These are phyloP conservation scores for Lipomyces yarrowii DNA, from an alignment of 1,139 yeast genomes.

Conservation along the genomic window DNA sequence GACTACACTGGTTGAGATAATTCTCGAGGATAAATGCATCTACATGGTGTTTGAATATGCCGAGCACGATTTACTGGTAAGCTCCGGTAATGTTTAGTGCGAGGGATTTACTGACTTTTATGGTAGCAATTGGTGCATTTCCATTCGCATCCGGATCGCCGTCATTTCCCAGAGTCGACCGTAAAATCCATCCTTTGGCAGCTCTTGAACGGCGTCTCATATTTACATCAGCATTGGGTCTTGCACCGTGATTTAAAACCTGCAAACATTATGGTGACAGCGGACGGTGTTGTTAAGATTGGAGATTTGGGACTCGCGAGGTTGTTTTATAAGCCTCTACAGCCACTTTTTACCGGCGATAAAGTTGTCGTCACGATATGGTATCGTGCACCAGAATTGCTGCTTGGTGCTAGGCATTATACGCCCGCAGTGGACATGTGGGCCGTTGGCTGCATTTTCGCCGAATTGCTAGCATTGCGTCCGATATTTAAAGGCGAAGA, in stretches of 20 bases:
- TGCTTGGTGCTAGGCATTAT: slow-evolving; percentile 89
- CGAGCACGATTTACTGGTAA: slow-evolving; percentile 77
- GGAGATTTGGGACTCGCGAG: slow-evolving; percentile 96
- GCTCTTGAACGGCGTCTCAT: slow-evolving; percentile 85
- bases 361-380: slow-evolving; percentile 97
- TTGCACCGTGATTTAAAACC: slow-evolving; percentile 95
- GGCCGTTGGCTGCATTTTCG: slow-evolving; percentile 97
- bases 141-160: slow-evolving; percentile 87
- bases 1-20: slow-evolving; percentile 76
- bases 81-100: not conserved
- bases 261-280: slow-evolving; percentile 94
- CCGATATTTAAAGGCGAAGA: slow-evolving; percentile 98
- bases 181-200: slow-evolving; percentile 89
- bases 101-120: not conserved
- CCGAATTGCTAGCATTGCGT: slow-evolving; percentile 81
- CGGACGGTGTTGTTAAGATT: slow-evolving; percentile 85
- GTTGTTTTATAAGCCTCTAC: slow-evolving; percentile 84
- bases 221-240: slow-evolving; percentile 93
- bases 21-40: slow-evolving; percentile 87
- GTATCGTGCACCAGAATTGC: slow-evolving; percentile 94
- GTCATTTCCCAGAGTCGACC: slow-evolving; percentile 74
- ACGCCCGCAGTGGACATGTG: slow-evolving; percentile 90
- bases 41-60: slow-evolving; percentile 96
- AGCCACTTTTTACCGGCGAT: slow-evolving; percentile 88
- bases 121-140: slow-evolving; percentile 77